Conservation (phyloP, 345 rosid species). For the Salix suchowensis region DNA sequence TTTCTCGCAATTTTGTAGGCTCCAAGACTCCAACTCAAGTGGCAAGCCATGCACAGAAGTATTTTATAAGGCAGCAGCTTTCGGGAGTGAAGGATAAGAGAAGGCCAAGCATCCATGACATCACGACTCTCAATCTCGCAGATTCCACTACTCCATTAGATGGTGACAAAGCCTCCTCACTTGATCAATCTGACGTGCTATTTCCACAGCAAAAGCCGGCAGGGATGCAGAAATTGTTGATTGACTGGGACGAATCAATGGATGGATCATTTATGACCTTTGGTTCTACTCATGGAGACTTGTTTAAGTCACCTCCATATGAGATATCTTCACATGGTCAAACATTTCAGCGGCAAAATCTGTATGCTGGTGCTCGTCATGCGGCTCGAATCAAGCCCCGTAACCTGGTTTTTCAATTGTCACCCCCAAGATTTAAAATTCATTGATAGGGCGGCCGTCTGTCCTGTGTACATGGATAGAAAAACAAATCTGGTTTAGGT, state of each 20-base stretch:
- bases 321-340: slow-evolving; percentile 28
- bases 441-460: slow-evolving; percentile 13
- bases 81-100: slow-evolving; percentile 81
- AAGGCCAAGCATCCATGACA: slow-evolving; percentile 94
- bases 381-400: slow-evolving; percentile 23
- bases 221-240: slow-evolving; percentile 20
- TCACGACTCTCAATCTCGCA: slow-evolving; percentile 58
- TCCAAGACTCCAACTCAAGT: slow-evolving; percentile 96
- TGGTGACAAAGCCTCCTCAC: slow-evolving; percentile 3
- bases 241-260: slow-evolving; percentile 19
- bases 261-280: slow-evolving; percentile 25
- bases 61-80: slow-evolving; percentile 74
- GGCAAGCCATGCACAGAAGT: slow-evolving; percentile 98
- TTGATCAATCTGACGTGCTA: slow-evolving; percentile 15
- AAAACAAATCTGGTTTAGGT: neutral
- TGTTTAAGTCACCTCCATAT: slow-evolving; percentile 25
- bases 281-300: slow-evolving; percentile 25
- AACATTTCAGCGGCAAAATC: slow-evolving; percentile 29
- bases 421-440: slow-evolving; percentile 18
- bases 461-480: neutral
- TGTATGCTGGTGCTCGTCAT: slow-evolving; percentile 25
- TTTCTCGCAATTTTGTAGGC: slow-evolving; percentile 72
- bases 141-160: slow-evolving; percentile 18
- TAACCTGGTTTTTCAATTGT: slow-evolving; percentile 32
- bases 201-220: slow-evolving; percentile 18